These are phyloP conservation scores for Brassica juncea DNA, from an alignment of 345 rosid genomes.

Conservation along the genomic window DNA sequence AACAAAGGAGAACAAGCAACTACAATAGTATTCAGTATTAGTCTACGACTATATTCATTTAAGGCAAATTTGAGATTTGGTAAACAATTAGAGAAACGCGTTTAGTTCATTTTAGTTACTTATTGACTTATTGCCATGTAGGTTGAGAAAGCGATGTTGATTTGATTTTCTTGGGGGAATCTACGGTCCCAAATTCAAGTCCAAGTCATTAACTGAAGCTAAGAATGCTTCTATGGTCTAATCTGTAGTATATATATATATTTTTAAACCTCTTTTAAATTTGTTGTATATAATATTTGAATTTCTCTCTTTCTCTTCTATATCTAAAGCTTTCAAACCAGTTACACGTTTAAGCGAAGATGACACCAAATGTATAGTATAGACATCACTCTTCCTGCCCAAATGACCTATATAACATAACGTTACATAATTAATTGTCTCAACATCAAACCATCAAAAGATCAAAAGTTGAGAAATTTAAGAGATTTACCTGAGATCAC, in stretches of 20 bases:
- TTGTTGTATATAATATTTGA: too few species aligned
- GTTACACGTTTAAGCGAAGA: conserved; percentile 21
- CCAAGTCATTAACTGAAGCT: background rate
- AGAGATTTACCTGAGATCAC: too few species aligned
- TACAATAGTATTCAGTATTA: background rate
- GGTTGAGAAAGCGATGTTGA: background rate
- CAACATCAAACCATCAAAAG: background rate
- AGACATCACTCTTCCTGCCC: conserved; percentile 16
- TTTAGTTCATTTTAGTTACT: background rate
- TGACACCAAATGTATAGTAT: conserved; percentile 32
- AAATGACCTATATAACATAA: conserved; percentile 6
- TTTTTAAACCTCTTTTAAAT: background rate
- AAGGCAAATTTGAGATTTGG: background rate
- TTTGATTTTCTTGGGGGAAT: conserved; percentile 7
- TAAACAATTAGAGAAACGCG: background rate
- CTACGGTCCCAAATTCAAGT: background rate
- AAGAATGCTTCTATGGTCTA: background rate
- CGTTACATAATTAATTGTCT: background rate
- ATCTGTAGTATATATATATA: background rate
- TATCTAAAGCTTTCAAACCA: conserved; percentile 20
- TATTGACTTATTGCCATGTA: background rate
- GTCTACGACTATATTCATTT: background rate
- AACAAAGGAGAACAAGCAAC: background rate
- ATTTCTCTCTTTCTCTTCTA: background rate
- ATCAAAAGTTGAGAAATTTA: too few species aligned